These are phyloP conservation scores for Ramaria rubella DNA, from an alignment of 768 basidiomycete genomes.

Conservation along the genomic window DNA sequence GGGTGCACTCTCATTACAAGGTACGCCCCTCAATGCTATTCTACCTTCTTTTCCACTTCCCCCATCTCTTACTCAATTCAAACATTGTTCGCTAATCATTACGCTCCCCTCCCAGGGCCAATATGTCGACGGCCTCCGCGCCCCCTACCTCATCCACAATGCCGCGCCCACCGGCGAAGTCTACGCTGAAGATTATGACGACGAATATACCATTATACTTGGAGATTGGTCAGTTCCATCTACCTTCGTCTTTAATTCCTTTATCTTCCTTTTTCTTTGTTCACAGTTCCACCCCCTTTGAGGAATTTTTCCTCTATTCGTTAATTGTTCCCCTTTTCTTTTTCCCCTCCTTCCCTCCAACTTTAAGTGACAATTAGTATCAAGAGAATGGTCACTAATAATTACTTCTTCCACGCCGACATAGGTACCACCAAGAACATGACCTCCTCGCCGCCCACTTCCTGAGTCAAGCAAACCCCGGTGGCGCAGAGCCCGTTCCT, in stretches of 20 bases:
- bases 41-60: background rate
- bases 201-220: constrained; percentile 80
- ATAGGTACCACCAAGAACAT: constrained; percentile 68
- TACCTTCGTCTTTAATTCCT: background rate
- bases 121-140: constrained; percentile 90
- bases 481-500: constrained; percentile 86
- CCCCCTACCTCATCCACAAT: constrained; percentile 69
- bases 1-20: constrained; percentile 65
- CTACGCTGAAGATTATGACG: constrained; percentile 52
- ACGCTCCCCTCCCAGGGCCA: constrained; percentile 47
- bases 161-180: constrained; percentile 3
- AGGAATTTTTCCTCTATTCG: background rate
- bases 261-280: background rate
- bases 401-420: background rate
- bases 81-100: background rate
- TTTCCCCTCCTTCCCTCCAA: background rate
- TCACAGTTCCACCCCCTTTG: background rate
- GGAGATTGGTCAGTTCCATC: constrained; percentile 61
- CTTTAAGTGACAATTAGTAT: background rate
- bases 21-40: constrained; percentile 31
- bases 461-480: constrained; percentile 67
- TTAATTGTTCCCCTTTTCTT: background rate
- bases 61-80: background rate
- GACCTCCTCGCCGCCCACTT: constrained; percentile 54
- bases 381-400: background rate